phyloP scores from a whole-genome alignment of 1,139 yeast species.

The Arxiozyma bovina region DNA sequence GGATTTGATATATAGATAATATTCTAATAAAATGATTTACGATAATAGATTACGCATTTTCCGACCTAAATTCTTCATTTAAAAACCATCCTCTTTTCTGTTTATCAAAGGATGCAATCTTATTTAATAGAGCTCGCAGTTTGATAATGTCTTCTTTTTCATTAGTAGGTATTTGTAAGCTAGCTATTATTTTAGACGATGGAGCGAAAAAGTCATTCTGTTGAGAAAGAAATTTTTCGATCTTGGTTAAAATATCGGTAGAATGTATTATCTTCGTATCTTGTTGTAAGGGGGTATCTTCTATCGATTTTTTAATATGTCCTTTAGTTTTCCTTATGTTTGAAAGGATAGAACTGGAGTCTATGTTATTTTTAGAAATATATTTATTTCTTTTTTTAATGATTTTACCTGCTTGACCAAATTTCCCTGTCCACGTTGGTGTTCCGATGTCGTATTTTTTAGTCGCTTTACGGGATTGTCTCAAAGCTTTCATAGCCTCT shows the following conservation, averaged over 20 bases:
- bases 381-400: slow-evolving; percentile 15
- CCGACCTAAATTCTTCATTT: slow-evolving; percentile 38
- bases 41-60: not conserved
- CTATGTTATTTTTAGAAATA: slow-evolving; percentile 9
- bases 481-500: slow-evolving; percentile 66
- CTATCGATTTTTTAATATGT: slow-evolving; percentile 10
- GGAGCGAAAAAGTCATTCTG: slow-evolving; percentile 40
- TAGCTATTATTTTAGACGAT: slow-evolving; percentile 51
- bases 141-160: slow-evolving; percentile 52
- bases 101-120: slow-evolving; percentile 12
- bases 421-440: slow-evolving; percentile 95
- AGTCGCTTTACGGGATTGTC: slow-evolving; percentile 57
- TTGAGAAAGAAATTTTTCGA: slow-evolving; percentile 33
- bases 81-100: slow-evolving; percentile 53
- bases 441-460: slow-evolving; percentile 63
- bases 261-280: slow-evolving; percentile 16
- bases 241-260: slow-evolving; percentile 33
- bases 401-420: slow-evolving; percentile 70
- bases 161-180: slow-evolving; percentile 39
- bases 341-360: slow-evolving; percentile 18
- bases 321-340: slow-evolving; percentile 20
- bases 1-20: not conserved
- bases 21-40: not conserved
- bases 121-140: slow-evolving; percentile 51
- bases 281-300: slow-evolving; percentile 2